Base-by-base conservation (phyloP, 2,329 filamentous ascomycete genomes). In the Conoideocrella luteorostrata region DNA sequence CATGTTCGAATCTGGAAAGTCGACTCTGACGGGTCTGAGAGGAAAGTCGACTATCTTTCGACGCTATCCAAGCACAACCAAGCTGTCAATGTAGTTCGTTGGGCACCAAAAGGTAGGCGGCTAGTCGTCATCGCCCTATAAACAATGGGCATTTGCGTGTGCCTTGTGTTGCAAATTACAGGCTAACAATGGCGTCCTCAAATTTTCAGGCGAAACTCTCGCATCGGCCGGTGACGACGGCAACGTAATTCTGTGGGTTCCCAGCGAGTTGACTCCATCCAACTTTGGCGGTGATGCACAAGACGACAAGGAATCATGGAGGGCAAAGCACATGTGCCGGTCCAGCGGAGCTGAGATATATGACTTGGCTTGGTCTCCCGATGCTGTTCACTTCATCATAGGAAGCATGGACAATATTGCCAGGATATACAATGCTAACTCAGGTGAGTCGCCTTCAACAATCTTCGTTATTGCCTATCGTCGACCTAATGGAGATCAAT, bases 361-460 rank as follows among this genome's bases (percentile, higher is more conserved):
- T 67, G 93, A 98, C 65, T 71, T 98, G 45, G 93, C 93, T 40
- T 98, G 93, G 94, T 97, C 93, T 39, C 94, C 94, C n/a, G 93
- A 98, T 64, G 89, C 87, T 30, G 73, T 83, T 30, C 93, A 94
- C 69, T 95, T 98, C 70, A 96, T 98, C 56, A 96, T 94, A 20
- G 93, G 93, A 30, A 97, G 93, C 68, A 97, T 98, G 90, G 93
- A 98, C 69, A 98, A 98, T 63, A 84, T 97, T 61, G 90, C 93
- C 46, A 80, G 91, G 47, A 97, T 98, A 56, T 97, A 96, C 72
- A 96, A 95, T 65, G 87, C 90, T 45, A 84, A 86, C 51, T 93
- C 86, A 56, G 91, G 88, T 90, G 71, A 51, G 75, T 28, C 17
- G 21, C 15, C 37, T 28, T 15, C 12, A 5, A 39, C 15, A 24